Evolutionary conservation across 1,284 basidiomycete species (phyloP).

Genomic region (Rhodotorula sp.): DNA sequence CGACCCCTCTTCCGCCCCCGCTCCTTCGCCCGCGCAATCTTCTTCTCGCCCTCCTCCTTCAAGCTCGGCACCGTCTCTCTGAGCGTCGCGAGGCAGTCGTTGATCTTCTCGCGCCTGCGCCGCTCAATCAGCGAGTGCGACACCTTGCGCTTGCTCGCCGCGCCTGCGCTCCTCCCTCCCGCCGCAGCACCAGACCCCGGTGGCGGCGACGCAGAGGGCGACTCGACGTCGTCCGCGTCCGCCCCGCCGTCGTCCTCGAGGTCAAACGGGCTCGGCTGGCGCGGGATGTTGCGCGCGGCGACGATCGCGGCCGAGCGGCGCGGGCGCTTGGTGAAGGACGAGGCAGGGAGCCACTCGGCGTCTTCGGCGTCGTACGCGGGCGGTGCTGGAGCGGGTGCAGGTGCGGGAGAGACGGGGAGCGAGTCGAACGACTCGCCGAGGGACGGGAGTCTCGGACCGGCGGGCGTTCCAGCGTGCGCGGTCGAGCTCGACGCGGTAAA

Average conservation of each 20-base stretch:
- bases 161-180: background rate
- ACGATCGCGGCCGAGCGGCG: constrained; percentile 25
- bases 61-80: constrained; percentile 62
- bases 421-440: background rate
- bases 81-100: constrained; percentile 69
- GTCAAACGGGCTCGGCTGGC: constrained; percentile 28
- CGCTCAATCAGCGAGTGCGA: constrained; percentile 83
- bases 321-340: constrained; percentile 15
- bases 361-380: background rate
- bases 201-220: constrained; percentile 3
- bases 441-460: background rate
- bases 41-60: constrained; percentile 34
- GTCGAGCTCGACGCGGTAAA: too few species aligned
- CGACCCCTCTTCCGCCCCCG: constrained; percentile 48
- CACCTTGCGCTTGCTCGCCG: constrained; percentile 62
- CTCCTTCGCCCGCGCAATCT: constrained; percentile 49
- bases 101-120: constrained; percentile 76
- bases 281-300: constrained; percentile 26
- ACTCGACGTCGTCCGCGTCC: background rate
- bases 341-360: background rate
- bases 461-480: background rate
- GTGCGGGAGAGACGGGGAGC: background rate
- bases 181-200: background rate
- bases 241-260: constrained; percentile 6
- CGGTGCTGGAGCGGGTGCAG: background rate